These are phyloP conservation scores for Heterobasidion annosum DNA, from an alignment of 1,284 basidiomycete species.

Conservation along the genomic window DNA sequence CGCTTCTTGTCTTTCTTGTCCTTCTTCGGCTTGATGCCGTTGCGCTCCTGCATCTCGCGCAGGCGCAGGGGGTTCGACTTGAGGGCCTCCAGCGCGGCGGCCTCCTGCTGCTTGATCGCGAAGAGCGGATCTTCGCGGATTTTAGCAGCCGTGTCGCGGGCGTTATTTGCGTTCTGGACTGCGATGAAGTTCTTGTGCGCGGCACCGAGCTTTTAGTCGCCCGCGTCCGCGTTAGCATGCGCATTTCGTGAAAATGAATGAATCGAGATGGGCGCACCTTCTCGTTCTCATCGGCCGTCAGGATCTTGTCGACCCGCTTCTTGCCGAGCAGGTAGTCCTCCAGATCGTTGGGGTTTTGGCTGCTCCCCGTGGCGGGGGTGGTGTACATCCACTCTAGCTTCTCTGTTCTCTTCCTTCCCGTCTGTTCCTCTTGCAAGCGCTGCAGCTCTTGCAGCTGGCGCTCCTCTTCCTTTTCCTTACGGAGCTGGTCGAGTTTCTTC, in stretches of 20 bases:
- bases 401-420: conserved; percentile 89
- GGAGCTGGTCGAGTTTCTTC: conserved; percentile 93
- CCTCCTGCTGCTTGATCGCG: conserved; percentile 97
- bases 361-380: conserved; percentile 81
- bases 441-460: conserved; percentile 95
- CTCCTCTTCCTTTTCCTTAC: conserved; percentile 97
- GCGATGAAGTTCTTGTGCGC: conserved; percentile 87
- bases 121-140: conserved; percentile 94
- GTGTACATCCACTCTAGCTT: conserved; percentile 99
- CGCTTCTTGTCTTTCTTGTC: conserved; percentile 53
- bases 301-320: conserved; percentile 94
- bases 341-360: conserved; percentile 81
- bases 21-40: conserved; percentile 68
- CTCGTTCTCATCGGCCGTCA: conserved; percentile 84
- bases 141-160: conserved; percentile 85
- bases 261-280: conserved; percentile 44
- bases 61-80: conserved; percentile 88
- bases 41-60: conserved; percentile 70
- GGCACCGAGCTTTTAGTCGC: conserved; percentile 56
- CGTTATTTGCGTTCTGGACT: conserved; percentile 88
- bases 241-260: conserved; percentile 3
- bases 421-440: conserved; percentile 87
- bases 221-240: too few relatives aligned
- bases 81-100: conserved; percentile 84
- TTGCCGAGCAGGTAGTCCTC: conserved; percentile 98